These are phyloP conservation scores for Talaromyces sp. DNA, from an alignment of 2,329 filamentous ascomycete species.

Conservation along the genomic window DNA sequence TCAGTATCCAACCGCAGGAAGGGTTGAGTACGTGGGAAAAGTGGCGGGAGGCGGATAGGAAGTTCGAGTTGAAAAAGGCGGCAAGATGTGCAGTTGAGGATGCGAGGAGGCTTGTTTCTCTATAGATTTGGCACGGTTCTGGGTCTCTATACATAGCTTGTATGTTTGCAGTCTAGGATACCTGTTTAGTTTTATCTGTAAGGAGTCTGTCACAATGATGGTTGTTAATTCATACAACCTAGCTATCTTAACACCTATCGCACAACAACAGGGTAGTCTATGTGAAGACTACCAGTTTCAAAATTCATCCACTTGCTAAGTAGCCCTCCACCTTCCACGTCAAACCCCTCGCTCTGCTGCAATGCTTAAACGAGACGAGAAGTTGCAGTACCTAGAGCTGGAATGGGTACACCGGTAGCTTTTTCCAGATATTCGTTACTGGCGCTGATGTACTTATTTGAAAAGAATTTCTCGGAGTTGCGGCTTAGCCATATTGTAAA, in stretches of 20 bases:
- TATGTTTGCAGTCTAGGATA: not conserved
- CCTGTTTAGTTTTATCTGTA: not conserved
- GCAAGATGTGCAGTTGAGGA: conserved; percentile 74
- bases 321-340: not conserved
- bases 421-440: conserved; percentile 41
- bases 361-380: conserved; percentile 28
- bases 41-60: conserved; percentile 83
- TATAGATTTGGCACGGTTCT: conserved; percentile 2
- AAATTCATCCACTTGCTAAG: not conserved
- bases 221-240: not conserved
- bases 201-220: not conserved
- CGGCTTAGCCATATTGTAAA: conserved; percentile 81
- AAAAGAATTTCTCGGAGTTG: conserved; percentile 72
- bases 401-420: conserved; percentile 28
- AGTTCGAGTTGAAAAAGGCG: conserved; percentile 79
- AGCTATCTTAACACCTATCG: not conserved
- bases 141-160: conserved; percentile 2
- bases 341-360: not conserved
- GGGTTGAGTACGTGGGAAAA: conserved; percentile 80
- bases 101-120: conserved; percentile 50
- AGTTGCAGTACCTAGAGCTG: conserved; percentile 32
- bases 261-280: not conserved
- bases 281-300: not conserved
- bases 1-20: conserved; percentile 86
- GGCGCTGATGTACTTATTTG: conserved; percentile 42